Conservation (phyloP, 805 yeast genomes). For the Diddensiella transvaalensis region DNA sequence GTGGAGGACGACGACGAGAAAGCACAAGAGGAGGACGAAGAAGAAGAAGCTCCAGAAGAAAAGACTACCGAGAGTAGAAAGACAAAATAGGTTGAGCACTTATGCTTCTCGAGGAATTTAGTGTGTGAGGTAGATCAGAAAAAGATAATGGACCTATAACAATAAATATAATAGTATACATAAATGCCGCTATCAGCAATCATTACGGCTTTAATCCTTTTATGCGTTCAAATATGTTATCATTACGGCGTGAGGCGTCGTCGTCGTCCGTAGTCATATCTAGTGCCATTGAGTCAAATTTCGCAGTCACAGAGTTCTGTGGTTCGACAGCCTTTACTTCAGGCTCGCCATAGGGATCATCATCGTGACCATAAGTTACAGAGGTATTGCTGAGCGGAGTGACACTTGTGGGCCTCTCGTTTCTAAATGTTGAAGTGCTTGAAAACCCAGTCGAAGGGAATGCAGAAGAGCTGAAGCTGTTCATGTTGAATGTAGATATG, state of each 20-base stretch:
- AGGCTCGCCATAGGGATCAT: conserved; percentile 2
- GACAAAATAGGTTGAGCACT: conserved; percentile 4
- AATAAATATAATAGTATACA: not conserved
- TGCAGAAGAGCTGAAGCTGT: not conserved
- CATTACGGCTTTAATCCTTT: not conserved
- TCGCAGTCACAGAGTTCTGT: conserved; percentile 1
- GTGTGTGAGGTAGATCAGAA: conserved; percentile 6
- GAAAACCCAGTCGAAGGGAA: conserved; percentile 1
- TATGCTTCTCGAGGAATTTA: conserved; percentile 10
- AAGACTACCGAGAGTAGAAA: conserved; percentile 5
- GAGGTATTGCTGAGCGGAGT: conserved; percentile 10
- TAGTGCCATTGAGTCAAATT: conserved; percentile 17
- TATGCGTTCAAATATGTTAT: conserved; percentile 3
- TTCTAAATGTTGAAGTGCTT: not conserved
- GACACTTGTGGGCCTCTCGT: not conserved
- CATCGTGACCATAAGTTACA: conserved; percentile 11
- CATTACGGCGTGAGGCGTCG: not conserved
- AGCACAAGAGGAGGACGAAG: conserved; percentile 16
- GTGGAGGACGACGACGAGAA: conserved; percentile 22
- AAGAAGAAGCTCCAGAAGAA: conserved; percentile 16
- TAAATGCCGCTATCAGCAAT: not conserved
- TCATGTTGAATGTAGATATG: not conserved
- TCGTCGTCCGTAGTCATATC: conserved; percentile 5
- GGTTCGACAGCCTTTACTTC: not conserved
- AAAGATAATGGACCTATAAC: not conserved